phyloP scores from a whole-genome alignment of 306 rosid species.

The Pyrus communis region DNA sequence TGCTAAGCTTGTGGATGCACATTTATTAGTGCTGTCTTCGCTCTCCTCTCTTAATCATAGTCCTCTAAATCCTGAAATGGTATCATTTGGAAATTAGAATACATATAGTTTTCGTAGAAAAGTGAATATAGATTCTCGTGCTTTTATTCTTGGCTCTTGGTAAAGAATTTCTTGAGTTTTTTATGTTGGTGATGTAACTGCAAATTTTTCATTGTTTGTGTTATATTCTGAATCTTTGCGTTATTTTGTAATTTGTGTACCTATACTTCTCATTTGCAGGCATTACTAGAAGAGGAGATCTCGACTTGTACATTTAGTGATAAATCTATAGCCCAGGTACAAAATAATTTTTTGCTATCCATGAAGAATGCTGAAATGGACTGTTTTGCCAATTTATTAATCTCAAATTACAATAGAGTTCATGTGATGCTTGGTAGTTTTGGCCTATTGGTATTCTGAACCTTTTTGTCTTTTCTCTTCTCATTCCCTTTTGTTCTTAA shows the following conservation, averaged over 20 bases:
- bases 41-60: neutral
- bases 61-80: neutral
- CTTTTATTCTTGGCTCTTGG: neutral
- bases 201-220: neutral
- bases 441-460: neutral
- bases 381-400: too few species aligned
- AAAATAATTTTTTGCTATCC: neutral
- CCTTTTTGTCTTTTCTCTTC: neutral
- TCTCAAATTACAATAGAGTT: neutral
- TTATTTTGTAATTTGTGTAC: neutral
- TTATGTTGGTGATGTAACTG: neutral
- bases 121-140: neutral
- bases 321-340: constrained; percentile 60
- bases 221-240: neutral
- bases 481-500: neutral
- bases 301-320: constrained; percentile 49
- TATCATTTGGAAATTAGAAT: neutral
- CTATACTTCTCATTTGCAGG: constrained; percentile 41
- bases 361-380: neutral
- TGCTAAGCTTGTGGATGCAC: neutral
- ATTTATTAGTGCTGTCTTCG: neutral
- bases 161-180: neutral
- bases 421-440: neutral
- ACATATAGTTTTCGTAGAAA: neutral
- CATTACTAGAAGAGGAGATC: constrained; percentile 93